These are phyloP conservation scores for Brassica incana DNA, from an alignment of 345 rosid species.

Conservation along the genomic window DNA sequence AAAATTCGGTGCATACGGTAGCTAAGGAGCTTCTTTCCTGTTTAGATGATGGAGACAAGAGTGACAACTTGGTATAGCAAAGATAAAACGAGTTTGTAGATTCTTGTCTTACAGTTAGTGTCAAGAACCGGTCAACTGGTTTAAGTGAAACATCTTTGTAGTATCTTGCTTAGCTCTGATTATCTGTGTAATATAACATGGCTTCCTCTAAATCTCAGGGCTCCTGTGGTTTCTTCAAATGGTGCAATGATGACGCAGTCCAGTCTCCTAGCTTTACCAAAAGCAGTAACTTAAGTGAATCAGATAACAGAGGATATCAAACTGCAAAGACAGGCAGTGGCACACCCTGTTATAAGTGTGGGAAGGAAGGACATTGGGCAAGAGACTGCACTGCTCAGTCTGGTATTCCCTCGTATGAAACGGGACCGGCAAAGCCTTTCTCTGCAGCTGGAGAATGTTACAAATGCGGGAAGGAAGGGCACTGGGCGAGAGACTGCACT, in stretches of 20 bases:
- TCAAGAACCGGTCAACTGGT: background rate
- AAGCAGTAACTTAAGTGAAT: slow-evolving; percentile 14
- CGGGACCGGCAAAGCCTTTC: slow-evolving; percentile 20
- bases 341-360: slow-evolving; percentile 51
- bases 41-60: background rate
- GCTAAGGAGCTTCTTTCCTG: background rate
- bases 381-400: slow-evolving; percentile 44
- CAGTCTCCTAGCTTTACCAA: slow-evolving; percentile 28
- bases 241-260: slow-evolving; percentile 50
- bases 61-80: background rate
- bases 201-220: slow-evolving; percentile 16
- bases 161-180: background rate
- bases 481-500: slow-evolving; percentile 55
- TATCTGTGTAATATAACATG: background rate
- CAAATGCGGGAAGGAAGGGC: slow-evolving; percentile 42
- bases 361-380: slow-evolving; percentile 58
- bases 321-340: slow-evolving; percentile 27
- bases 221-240: slow-evolving; percentile 66
- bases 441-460: slow-evolving; percentile 22
- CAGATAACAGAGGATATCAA: slow-evolving; percentile 30
- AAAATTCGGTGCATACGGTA: background rate
- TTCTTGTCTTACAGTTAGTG: background rate
- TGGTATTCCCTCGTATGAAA: slow-evolving; percentile 2
- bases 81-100: background rate
- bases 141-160: background rate